Evolutionary conservation across 192 early-diverging fungal species (phyloP).

Genomic region (Spinellus fusiger): DNA sequence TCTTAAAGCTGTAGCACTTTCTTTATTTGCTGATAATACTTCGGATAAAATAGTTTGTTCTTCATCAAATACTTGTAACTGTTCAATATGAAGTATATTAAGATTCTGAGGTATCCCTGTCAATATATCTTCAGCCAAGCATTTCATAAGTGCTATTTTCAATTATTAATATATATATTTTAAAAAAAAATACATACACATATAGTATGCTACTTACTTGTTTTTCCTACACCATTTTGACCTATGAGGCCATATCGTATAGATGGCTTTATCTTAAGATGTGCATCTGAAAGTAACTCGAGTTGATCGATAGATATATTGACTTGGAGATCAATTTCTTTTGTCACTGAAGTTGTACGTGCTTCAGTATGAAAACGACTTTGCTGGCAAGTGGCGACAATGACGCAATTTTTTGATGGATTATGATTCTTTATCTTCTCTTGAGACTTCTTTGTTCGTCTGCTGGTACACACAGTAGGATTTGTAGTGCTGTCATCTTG

Average conservation of each 20-base stretch:
- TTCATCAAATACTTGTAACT: constrained; percentile 57
- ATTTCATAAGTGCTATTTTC: constrained; percentile 51
- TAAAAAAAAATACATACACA: constrained; percentile 7
- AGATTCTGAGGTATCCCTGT: constrained; percentile 83
- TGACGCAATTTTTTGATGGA: neutral
- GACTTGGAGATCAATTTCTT: constrained; percentile 77
- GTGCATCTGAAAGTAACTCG: constrained; percentile 69
- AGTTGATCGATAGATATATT: constrained; percentile 65
- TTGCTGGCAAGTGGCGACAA: constrained; percentile 69
- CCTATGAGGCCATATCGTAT: constrained; percentile 76
- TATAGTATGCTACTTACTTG: constrained; percentile 27
- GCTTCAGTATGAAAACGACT: constrained; percentile 85
- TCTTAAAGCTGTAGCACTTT: constrained; percentile 41
- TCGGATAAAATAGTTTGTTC: constrained; percentile 51
- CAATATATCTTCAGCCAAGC: constrained; percentile 55
- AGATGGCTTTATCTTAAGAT: constrained; percentile 70
- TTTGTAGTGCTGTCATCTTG: too few species aligned
- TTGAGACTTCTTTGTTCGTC: constrained; percentile 19
- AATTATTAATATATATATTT: neutral
- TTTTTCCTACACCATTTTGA: constrained; percentile 77
- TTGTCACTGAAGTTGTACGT: constrained; percentile 58
- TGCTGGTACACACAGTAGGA: neutral
- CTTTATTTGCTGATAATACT: constrained; percentile 59
- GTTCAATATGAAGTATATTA: constrained; percentile 74
- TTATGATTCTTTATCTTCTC: constrained; percentile 1